Base-by-base conservation (phyloP, 2,329 filamentous ascomycete genomes). In the Blumeria hordei region DNA sequence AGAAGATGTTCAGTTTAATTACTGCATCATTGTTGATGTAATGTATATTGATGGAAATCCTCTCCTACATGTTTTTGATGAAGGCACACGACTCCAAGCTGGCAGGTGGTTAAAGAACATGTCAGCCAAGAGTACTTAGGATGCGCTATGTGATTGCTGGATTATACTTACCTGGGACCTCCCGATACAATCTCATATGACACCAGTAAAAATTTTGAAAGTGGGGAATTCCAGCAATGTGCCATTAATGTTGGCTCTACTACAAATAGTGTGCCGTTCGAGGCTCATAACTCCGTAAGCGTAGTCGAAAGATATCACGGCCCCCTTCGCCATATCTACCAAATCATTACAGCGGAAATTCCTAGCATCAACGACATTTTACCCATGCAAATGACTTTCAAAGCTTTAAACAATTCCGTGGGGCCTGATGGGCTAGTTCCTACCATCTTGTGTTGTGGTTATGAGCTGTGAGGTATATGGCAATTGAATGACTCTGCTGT, bases 11-110 rank as follows among this genome's bases (percentile, higher is more conserved):
- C 8, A 53, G 1, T 57, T 57, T 39, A 57, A 57, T 39, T 45
- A 57, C 36, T n/a, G 53, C 14, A 35, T 55, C 11, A 6, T 55
- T 33, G 32, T 55, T 18, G 49, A 55, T 53, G 52, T 57, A 32
- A 33, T 55, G 3, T 53, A 44, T 54, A 53, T 54, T 21, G 36
- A 53, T 11, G 34, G 41, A 35, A 33, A 55, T 6, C 51, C 41
- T 10, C 16, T 56, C 1, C n/a, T 57, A 37, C 35, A 57, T 39
- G 37, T 56, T 34, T 33, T 57, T 7, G 43, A 57, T 36, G 50
- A 55, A 44, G 39, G 6, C 9, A 57, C 35, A 18, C n/a, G 18
- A 21, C 55, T 53, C 16, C 45, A 52, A 32, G 51, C 43, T n/a
- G 56, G 10, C 9, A 57, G 54, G 54, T 57, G 14, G 33, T 18